Percentiles rank a stretch among this genome's conserved stretches.
These are phyloP conservation scores for Ganoderma lingzhi DNA, from an alignment of 1,284 basidiomycete genomes.

Conservation along the genomic window DNA sequence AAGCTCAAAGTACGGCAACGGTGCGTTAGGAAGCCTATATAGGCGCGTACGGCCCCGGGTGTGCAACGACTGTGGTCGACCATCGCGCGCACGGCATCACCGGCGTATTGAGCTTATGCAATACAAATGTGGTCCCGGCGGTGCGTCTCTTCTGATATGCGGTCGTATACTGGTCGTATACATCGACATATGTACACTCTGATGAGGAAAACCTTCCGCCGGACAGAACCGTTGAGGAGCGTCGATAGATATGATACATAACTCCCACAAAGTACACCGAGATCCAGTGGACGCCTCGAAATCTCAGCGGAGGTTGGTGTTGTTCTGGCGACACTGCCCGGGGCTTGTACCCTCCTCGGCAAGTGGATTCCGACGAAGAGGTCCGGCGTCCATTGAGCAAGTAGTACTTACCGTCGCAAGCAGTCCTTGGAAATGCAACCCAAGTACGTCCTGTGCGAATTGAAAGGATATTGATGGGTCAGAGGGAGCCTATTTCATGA, in stretches of 20 bases:
- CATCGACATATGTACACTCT: background rate
- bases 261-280: slow-evolving; percentile 12
- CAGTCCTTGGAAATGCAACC: background rate
- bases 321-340: background rate
- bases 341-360: background rate
- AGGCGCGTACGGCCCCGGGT: background rate
- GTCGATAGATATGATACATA: background rate
- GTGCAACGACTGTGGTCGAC: background rate
- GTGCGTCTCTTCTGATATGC: slow-evolving; percentile 1
- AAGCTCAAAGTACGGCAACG: background rate
- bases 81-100: background rate
- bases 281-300: slow-evolving; percentile 17
- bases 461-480: no score
- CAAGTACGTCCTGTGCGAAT: background rate
- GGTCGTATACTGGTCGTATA: background rate
- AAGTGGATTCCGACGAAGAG: background rate
- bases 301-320: slow-evolving; percentile 23
- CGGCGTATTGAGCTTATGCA: background rate
- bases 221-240: background rate
- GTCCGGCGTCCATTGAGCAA: background rate
- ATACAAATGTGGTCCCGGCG: background rate
- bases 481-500: no score
- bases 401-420: background rate
- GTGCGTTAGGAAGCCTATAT: background rate
- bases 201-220: background rate